Percentiles rank a stretch among this genome's conserved stretches.
Evolutionary conservation across 208 protist species (phyloP).

Genomic region (Tritrichomonas foetus): DNA sequence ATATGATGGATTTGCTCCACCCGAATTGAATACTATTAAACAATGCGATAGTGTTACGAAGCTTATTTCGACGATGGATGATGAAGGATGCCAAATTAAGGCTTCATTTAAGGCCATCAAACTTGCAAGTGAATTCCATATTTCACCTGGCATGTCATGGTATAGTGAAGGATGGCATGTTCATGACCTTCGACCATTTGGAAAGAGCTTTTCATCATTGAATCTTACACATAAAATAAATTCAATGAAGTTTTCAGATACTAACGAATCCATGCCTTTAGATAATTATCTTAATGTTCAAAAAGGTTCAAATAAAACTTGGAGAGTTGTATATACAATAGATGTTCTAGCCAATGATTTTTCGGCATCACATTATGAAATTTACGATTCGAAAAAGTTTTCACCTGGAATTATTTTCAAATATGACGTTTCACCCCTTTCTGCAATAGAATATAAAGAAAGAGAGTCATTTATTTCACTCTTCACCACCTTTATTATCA

Average conservation of each 20-base stretch:
- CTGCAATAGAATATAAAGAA: background rate
- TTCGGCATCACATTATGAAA: background rate
- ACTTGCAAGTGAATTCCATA: constrained; percentile 1
- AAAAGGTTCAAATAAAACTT: background rate
- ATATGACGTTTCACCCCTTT: background rate
- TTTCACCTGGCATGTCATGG: background rate
- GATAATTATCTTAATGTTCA: too few species aligned
- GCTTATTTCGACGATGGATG: background rate
- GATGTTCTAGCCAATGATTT: background rate
- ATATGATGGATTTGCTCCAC: background rate
- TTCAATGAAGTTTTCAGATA: background rate
- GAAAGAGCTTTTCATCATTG: background rate
- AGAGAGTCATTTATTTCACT: background rate
- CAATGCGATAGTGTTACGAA: background rate
- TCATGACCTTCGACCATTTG: background rate
- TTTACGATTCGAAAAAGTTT: background rate
- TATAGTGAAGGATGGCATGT: constrained; percentile 8
- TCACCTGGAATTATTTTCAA: background rate
- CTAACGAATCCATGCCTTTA: too few species aligned
- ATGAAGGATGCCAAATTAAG: background rate
- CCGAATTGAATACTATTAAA: background rate
- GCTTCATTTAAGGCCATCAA: background rate
- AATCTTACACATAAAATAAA: background rate
- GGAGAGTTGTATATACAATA: background rate
- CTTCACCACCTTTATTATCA: background rate